Base-by-base conservation (phyloP, 2,329 filamentous ascomycete genomes). In the Fusarium globosum region DNA sequence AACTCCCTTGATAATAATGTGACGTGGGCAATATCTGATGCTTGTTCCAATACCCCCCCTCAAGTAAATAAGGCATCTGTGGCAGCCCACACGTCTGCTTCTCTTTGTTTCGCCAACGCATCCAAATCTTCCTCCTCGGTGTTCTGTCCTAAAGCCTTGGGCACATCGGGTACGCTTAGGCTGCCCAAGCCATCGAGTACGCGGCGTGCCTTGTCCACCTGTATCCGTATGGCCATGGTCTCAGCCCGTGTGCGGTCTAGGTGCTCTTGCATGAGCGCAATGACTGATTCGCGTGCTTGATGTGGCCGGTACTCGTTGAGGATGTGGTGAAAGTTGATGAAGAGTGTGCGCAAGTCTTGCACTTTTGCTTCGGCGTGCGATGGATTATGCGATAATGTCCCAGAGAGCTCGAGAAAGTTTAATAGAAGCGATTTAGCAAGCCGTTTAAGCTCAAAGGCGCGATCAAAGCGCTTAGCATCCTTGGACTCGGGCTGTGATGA, bases 261-360 rank as follows among this genome's bases (percentile, higher is more conserved):
- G 78, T 96, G 93, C 74, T 93, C 92, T 82, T 97, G 93, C 93
- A 98, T 95, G 85, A 96, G 89, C 74, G 92, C 84, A 38, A 97
- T 97, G 65, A 97, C 86, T 35, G 92, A 95, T 84, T 98, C 95
- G 49, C 96, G 86, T 30, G 95, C 95, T 83, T 98, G 96, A 80
- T 98, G 95, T 15, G 95, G 95, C 38, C 96, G 89, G 83, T 97
- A 98, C 81, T 97, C 92, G 81, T 99, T 99, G 74, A 98, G 90
- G 61, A 97, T 88, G 79, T 97, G 94, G 82, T 98, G 95, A 79
- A 97, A 93, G 81, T 98, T 98, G 81, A 96, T 91, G 72, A 97
- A 92, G 35, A 98, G 85, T 21, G 92, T 95, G 77, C 93, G 88
- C 38, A 99, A 83, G 81, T 98, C 93, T 49, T 90, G 86, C 51